A percentile compares a stretch with the other conserved stretches of the same genome.
Conservation (phyloP, 2,329 filamentous ascomycete genomes). For the Beauveria pseudobassiana region DNA sequence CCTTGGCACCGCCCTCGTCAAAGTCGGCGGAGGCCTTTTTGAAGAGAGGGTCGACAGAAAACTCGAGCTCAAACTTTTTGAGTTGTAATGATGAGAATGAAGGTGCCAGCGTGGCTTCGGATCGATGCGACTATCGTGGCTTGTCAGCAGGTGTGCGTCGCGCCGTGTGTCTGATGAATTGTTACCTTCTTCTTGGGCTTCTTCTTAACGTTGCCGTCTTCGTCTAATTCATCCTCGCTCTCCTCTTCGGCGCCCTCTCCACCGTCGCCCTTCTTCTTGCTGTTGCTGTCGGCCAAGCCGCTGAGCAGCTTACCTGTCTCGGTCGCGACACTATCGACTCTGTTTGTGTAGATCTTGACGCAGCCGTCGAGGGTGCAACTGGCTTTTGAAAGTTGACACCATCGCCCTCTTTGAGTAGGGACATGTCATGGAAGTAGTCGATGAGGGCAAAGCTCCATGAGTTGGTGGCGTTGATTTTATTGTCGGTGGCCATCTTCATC, state of each 20-base stretch:
- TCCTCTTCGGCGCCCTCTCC: conserved; percentile 62
- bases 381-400: conserved; percentile 96
- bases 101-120: conserved; percentile 84
- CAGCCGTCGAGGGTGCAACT: conserved; percentile 96
- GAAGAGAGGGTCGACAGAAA: conserved; percentile 95
- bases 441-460: conserved; percentile 99
- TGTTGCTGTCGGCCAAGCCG: conserved; percentile 82
- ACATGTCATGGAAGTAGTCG: conserved; percentile 99
- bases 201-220: conserved; percentile 53
- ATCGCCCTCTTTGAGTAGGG: conserved; percentile 87
- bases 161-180: not conserved
- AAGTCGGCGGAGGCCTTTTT: conserved; percentile 98
- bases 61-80: conserved; percentile 97
- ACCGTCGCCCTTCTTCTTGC: conserved; percentile 61
- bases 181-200: conserved; percentile 69
- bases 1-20: conserved; percentile 95
- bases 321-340: conserved; percentile 95
- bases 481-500: conserved; percentile 99
- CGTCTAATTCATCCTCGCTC: conserved; percentile 54
- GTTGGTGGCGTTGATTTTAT: conserved; percentile 96
- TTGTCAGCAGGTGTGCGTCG: not conserved
- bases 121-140: conserved; percentile 51
- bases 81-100: conserved; percentile 84
- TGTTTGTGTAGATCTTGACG: conserved; percentile 97
- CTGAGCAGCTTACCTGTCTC: conserved; percentile 94